phyloP scores from a whole-genome alignment of 1,139 yeast genomes.

The Keqinozyma sinolaborantium region DNA sequence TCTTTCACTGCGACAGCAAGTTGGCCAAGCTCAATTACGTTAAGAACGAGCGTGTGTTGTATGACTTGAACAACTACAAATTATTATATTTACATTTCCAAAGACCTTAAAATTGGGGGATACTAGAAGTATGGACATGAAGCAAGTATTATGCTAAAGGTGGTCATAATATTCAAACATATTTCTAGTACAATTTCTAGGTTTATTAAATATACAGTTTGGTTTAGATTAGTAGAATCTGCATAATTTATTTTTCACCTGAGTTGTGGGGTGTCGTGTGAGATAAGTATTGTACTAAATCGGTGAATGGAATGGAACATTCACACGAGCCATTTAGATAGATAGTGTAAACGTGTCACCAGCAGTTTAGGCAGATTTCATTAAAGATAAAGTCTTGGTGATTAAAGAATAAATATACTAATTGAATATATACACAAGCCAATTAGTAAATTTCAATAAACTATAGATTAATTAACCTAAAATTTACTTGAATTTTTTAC shows the following conservation, averaged over 20 bases:
- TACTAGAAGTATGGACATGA: slow-evolving; percentile 6
- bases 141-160: slow-evolving; percentile 12
- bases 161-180: slow-evolving; percentile 12
- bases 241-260: too few species aligned
- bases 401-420: slow-evolving; percentile 1
- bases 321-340: too few species aligned
- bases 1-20: slow-evolving; percentile 27
- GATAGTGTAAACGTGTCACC: too few species aligned
- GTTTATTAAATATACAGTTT: slow-evolving; percentile 1
- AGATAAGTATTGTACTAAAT: too few species aligned
- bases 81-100: slow-evolving; percentile 48
- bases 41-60: slow-evolving; percentile 64
- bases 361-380: too few species aligned
- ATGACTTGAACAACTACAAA: slow-evolving; percentile 57
- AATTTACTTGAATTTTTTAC: slow-evolving; percentile 39
- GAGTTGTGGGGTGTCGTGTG: too few species aligned
- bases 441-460: slow-evolving; percentile 18
- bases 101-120: slow-evolving; percentile 18
- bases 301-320: too few species aligned
- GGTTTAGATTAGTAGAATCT: too few species aligned
- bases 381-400: neutral
- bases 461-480: slow-evolving; percentile 12
- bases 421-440: slow-evolving; percentile 16
- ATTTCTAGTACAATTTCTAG: slow-evolving; percentile 11
- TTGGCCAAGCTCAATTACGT: slow-evolving; percentile 50